Percentiles rank a stretch among this genome's conserved stretches.
phyloP scores from a whole-genome alignment of 2,329 filamentous ascomycete species.

The Lecanosticta acicola region DNA sequence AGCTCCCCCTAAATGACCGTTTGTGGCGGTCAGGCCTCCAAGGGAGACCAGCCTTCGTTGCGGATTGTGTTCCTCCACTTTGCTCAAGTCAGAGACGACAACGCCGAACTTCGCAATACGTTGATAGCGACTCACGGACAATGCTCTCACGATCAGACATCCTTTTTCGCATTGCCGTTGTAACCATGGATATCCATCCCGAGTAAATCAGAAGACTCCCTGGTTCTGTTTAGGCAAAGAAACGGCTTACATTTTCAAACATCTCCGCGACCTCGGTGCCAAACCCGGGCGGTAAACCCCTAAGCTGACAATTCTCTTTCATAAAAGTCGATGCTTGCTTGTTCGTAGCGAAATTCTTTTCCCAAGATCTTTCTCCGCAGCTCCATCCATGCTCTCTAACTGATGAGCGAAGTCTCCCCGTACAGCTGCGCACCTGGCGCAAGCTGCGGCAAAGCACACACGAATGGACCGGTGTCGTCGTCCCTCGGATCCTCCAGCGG shows the following conservation, averaged over 20 bases:
- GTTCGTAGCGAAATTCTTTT: slow-evolving; percentile 21
- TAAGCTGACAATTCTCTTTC: neutral
- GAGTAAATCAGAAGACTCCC: no score
- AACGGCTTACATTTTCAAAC: no score
- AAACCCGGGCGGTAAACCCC: neutral
- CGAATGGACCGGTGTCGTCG: slow-evolving; percentile 19
- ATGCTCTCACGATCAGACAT: no score
- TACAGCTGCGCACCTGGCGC: slow-evolving; percentile 25
- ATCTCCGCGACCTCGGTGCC: slow-evolving; percentile 4
- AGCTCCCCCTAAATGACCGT: no score
- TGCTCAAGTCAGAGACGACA: no score
- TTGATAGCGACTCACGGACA: no score
- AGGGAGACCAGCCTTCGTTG: no score
- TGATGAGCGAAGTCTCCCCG: slow-evolving; percentile 20
- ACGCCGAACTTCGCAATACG: no score
- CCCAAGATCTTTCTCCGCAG: slow-evolving; percentile 23
- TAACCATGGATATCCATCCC: slow-evolving; percentile 2
- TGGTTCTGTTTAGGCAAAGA: no score
- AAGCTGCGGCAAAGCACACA: slow-evolving; percentile 23
- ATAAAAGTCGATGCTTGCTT: slow-evolving; percentile 3
- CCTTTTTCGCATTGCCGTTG: no score
- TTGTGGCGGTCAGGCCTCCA: no score
- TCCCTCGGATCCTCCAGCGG: slow-evolving; percentile 9
- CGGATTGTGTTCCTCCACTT: no score
- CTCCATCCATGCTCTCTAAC: slow-evolving; percentile 25